Percentiles rank a stretch among this genome's conserved stretches.
phyloP scores from a whole-genome alignment of 2,329 filamentous ascomycete species.

The Microdochium paspali region DNA sequence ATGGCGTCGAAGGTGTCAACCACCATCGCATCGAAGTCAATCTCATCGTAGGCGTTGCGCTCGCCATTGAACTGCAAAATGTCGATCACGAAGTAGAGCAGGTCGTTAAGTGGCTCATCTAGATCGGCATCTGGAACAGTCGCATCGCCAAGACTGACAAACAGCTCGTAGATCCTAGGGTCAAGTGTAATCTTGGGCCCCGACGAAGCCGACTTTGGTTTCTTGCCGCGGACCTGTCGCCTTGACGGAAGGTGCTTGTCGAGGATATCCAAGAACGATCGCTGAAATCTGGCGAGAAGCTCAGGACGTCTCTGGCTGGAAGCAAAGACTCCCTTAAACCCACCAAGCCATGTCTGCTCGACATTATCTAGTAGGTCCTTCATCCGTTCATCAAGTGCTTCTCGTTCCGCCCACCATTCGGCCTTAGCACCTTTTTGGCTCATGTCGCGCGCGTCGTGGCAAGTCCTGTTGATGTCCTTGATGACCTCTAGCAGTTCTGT shows the following conservation, averaged over 20 bases:
- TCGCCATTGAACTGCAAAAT: constrained; percentile 96
- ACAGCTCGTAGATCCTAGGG: constrained; percentile 68
- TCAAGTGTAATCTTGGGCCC: constrained; percentile 37
- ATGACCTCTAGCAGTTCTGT: constrained; percentile 78
- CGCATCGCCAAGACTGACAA: constrained; percentile 74
- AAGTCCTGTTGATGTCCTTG: constrained; percentile 69
- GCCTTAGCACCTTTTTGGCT: constrained; percentile 65
- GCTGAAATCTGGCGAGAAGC: constrained; percentile 66
- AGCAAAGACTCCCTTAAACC: constrained; percentile 90
- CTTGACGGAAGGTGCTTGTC: constrained; percentile 82
- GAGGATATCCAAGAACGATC: constrained; percentile 68
- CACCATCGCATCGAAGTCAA: constrained; percentile 89
- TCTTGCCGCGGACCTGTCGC: constrained; percentile 49
- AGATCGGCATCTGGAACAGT: constrained; percentile 60
- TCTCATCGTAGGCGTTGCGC: constrained; percentile 92
- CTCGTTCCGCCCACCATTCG: constrained; percentile 84
- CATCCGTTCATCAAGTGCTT: constrained; percentile 68
- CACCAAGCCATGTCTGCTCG: constrained; percentile 89
- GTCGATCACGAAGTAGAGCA: constrained; percentile 93
- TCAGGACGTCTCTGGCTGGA: constrained; percentile 54
- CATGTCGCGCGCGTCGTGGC: constrained; percentile 64
- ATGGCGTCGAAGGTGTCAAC: constrained; percentile 82
- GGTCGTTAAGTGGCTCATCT: constrained; percentile 82
- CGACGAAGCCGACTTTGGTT: constrained; percentile 29
- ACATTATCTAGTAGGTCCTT: constrained; percentile 74